Evolutionary conservation across 2,329 filamentous ascomycete genomes (phyloP).

Genomic region (Thelonectria olida): DNA sequence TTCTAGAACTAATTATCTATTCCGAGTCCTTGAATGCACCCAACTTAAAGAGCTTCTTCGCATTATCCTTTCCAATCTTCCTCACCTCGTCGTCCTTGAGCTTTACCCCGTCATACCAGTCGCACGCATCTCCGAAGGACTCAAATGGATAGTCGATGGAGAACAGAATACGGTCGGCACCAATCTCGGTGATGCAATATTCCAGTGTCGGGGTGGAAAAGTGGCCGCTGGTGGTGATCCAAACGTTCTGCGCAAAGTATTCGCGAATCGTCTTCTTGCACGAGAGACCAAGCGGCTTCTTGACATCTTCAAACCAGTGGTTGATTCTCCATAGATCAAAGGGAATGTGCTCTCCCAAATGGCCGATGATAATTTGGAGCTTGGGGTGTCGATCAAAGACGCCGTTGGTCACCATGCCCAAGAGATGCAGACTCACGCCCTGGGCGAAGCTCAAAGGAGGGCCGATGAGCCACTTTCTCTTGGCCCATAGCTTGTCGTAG

Average conservation of each 20-base stretch:
- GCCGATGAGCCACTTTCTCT: slow-evolving; percentile 68
- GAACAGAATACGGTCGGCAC: slow-evolving; percentile 61
- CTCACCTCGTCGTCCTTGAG: slow-evolving; percentile 46
- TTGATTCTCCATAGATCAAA: slow-evolving; percentile 61
- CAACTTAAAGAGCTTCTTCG: slow-evolving; percentile 53
- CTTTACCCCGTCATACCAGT: slow-evolving; percentile 51
- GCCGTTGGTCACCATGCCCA: slow-evolving; percentile 61
- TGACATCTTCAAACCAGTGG: slow-evolving; percentile 65
- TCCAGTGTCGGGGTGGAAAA: slow-evolving; percentile 63
- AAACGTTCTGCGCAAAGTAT: slow-evolving; percentile 65
- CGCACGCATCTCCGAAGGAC: slow-evolving; percentile 52
- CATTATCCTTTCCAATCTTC: slow-evolving; percentile 56
- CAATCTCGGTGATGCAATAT: slow-evolving; percentile 58
- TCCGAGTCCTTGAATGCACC: slow-evolving; percentile 44
- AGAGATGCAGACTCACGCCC: slow-evolving; percentile 65
- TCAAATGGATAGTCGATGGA: slow-evolving; percentile 64
- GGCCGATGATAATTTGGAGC: slow-evolving; percentile 57
- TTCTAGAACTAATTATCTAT: slow-evolving; percentile 7
- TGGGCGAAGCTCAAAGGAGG: slow-evolving; percentile 68
- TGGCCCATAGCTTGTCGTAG: slow-evolving; percentile 66
- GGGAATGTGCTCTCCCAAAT: slow-evolving; percentile 59
- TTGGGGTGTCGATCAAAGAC: slow-evolving; percentile 59
- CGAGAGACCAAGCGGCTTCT: slow-evolving; percentile 57
- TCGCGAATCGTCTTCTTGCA: slow-evolving; percentile 61
- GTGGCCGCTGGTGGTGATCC: slow-evolving; percentile 66